These are phyloP conservation scores for Ziziphus jujuba DNA, from an alignment of 306 rosid species.

Conservation along the genomic window DNA sequence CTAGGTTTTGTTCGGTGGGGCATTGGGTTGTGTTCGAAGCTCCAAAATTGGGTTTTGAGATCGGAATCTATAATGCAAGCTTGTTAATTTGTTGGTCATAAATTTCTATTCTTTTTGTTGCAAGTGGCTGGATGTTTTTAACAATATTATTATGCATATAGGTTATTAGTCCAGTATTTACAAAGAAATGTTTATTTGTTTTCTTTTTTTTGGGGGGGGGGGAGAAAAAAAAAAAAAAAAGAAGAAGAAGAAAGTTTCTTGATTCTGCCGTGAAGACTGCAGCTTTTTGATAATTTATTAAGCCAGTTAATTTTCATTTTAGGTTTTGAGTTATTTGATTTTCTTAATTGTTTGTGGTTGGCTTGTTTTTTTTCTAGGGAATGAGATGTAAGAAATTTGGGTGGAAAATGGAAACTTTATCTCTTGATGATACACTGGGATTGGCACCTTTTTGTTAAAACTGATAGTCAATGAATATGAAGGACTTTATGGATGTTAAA, in stretches of 20 bases:
- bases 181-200: neutral
- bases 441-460: neutral
- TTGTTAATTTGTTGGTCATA: neutral
- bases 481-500: neutral
- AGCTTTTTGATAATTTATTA: neutral
- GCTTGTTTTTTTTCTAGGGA: neutral
- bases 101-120: neutral
- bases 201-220: neutral
- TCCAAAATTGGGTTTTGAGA: neutral
- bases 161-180: neutral
- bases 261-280: neutral
- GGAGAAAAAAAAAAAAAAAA: no score
- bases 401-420: neutral
- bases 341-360: neutral
- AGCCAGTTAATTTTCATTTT: neutral
- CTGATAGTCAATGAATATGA: neutral
- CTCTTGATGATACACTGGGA: neutral
- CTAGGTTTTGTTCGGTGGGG: slow-evolving; percentile 6
- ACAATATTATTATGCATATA: neutral
- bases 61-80: neutral
- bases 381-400: neutral
- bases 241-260: no score
- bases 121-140: neutral
- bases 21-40: neutral
- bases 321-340: neutral